Percentiles rank a stretch among this genome's conserved stretches.
Evolutionary conservation across 345 rosid genomes (phyloP).

Genomic region (Brassica rapa): DNA sequence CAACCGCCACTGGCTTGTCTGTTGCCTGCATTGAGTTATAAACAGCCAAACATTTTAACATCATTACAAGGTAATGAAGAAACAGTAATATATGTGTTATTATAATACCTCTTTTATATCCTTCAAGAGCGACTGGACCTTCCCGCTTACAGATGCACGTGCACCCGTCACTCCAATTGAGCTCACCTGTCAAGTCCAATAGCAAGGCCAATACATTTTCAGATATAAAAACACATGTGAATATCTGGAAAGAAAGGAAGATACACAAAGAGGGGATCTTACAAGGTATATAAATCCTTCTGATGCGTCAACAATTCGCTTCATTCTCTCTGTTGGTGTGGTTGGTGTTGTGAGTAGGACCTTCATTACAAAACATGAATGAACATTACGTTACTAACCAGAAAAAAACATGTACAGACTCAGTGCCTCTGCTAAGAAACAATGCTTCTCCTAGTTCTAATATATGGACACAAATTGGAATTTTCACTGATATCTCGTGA

Average conservation of each 20-base stretch:
- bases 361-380: slow-evolving; percentile 44
- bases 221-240: background rate
- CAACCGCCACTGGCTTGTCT: slow-evolving; percentile 75
- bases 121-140: slow-evolving; percentile 63
- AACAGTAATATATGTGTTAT: too few relatives aligned
- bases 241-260: slow-evolving; percentile 2
- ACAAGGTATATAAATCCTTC: slow-evolving; percentile 93
- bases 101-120: slow-evolving; percentile 60
- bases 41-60: slow-evolving; percentile 6
- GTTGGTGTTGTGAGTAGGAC: slow-evolving; percentile 88
- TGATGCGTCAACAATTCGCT: slow-evolving; percentile 74
- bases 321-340: slow-evolving; percentile 75
- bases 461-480: background rate
- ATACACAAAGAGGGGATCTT: slow-evolving; percentile 39
- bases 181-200: slow-evolving; percentile 63
- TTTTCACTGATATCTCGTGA: background rate
- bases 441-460: slow-evolving; percentile 21
- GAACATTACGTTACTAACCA: background rate
- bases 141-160: slow-evolving; percentile 69
- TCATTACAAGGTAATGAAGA: background rate
- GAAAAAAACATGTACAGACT: slow-evolving; percentile 1
- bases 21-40: slow-evolving; percentile 49
- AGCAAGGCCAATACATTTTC: slow-evolving; percentile 12
- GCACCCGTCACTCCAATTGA: slow-evolving; percentile 94
- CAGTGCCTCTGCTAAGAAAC: slow-evolving; percentile 8